Conservation (phyloP, 2,329 filamentous ascomycete genomes). For the Fusarium nurragi region DNA sequence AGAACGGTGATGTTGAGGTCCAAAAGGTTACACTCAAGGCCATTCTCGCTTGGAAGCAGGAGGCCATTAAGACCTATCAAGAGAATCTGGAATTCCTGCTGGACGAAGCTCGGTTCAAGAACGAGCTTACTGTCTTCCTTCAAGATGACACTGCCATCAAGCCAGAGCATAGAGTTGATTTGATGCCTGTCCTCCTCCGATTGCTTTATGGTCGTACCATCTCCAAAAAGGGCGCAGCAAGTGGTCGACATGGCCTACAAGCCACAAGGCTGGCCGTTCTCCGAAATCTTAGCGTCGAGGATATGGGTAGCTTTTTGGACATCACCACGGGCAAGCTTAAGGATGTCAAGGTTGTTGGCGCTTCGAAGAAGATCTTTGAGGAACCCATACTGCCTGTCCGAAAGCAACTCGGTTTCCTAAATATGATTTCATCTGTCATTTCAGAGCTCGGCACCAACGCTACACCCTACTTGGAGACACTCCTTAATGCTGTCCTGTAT, state of each 20-base stretch:
- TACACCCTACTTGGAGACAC: slow-evolving; percentile 69
- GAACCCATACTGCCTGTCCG: slow-evolving; percentile 71
- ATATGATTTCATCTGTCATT: slow-evolving; percentile 89
- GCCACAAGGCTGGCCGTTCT: slow-evolving; percentile 83
- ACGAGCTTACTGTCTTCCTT: slow-evolving; percentile 90
- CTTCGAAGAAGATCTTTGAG: slow-evolving; percentile 62
- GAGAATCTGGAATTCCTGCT: slow-evolving; percentile 87
- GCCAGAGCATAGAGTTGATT: slow-evolving; percentile 72
- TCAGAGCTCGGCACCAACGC: slow-evolving; percentile 83
- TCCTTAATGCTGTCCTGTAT: slow-evolving; percentile 82
- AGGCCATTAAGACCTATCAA: slow-evolving; percentile 78
- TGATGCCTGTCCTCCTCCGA: slow-evolving; percentile 88
- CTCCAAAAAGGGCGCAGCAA: slow-evolving; percentile 78
- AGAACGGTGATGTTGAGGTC: slow-evolving; percentile 89
- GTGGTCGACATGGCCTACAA: slow-evolving; percentile 82
- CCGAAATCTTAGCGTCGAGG: slow-evolving; percentile 76
- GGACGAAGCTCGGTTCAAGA: slow-evolving; percentile 90
- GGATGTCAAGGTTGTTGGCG: slow-evolving; percentile 66
- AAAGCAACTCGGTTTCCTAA: slow-evolving; percentile 90
- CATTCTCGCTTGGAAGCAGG: slow-evolving; percentile 88
- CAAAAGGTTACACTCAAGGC: slow-evolving; percentile 87
- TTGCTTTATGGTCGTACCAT: slow-evolving; percentile 91
- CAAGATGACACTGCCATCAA: slow-evolving; percentile 78
- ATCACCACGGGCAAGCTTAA: slow-evolving; percentile 80
- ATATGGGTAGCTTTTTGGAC: slow-evolving; percentile 82